Conservation (phyloP, 176 grass and related monocot genomes). For the Phoenix dactylifera region DNA sequence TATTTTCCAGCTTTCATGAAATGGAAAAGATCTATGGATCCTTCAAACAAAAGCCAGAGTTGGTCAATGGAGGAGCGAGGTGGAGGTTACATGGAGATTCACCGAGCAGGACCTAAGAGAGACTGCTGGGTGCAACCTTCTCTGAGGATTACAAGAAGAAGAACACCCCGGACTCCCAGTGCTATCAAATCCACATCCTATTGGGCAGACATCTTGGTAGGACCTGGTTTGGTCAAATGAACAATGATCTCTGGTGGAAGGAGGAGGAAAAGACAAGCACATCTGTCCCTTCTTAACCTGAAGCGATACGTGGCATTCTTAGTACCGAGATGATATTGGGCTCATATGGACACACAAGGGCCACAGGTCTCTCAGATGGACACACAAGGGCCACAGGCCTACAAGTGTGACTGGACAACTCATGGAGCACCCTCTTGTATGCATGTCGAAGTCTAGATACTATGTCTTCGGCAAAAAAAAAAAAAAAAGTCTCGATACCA, state of each 20-base stretch:
- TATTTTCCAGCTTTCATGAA: too few relatives aligned
- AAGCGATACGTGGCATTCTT: not conserved
- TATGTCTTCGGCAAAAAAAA: too few relatives aligned
- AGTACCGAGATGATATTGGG: slow-evolving; percentile 4
- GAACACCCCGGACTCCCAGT: not conserved
- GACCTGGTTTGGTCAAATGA: slow-evolving; percentile 2
- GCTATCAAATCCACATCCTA: slow-evolving; percentile 6
- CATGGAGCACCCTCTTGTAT: slow-evolving; percentile 1
- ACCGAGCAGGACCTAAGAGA: not conserved
- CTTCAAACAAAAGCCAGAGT: too few relatives aligned
- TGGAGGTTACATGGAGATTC: too few relatives aligned
- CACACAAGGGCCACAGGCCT: slow-evolving; percentile 8
- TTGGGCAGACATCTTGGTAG: slow-evolving; percentile 2
- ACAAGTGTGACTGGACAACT: slow-evolving; percentile 3
- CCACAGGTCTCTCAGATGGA: slow-evolving; percentile 12
- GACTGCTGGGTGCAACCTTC: not conserved
- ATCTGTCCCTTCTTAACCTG: slow-evolving; percentile 10
- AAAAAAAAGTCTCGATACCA: too few relatives aligned
- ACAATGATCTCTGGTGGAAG: slow-evolving; percentile 1
- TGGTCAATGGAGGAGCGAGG: too few relatives aligned
- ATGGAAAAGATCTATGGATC: too few relatives aligned
- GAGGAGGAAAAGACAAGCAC: not conserved
- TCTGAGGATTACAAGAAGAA: slow-evolving; percentile 4
- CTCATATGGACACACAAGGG: slow-evolving; percentile 9
- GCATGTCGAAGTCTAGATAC: slow-evolving; percentile 1